phyloP scores from a whole-genome alignment of 2,329 filamentous ascomycete genomes.

The Fusarium sp. region DNA sequence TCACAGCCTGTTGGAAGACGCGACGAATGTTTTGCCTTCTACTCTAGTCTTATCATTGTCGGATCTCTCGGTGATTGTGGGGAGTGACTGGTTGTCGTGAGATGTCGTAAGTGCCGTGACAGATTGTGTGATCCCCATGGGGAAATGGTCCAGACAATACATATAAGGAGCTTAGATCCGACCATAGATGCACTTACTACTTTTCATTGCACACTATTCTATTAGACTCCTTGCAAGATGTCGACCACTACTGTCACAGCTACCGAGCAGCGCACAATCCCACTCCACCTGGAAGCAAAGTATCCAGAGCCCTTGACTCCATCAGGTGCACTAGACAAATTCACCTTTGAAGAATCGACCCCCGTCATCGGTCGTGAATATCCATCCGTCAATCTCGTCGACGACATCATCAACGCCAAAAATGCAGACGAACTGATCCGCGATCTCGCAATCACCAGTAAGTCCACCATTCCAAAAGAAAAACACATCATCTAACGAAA shows the following conservation, averaged over 20 bases:
- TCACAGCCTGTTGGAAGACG: not conserved
- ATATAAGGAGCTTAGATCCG: not conserved
- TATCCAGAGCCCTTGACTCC: constrained; percentile 7
- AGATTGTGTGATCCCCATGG: constrained; percentile 11
- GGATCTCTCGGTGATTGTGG: not conserved
- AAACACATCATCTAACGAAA: not conserved
- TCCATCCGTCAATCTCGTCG: constrained; percentile 60
- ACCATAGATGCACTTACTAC: not conserved
- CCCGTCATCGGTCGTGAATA: constrained; percentile 69
- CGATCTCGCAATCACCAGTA: constrained; percentile 72
- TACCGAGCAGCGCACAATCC: constrained; percentile 13
- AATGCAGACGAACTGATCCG: constrained; percentile 68
- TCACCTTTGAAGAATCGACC: constrained; percentile 50
- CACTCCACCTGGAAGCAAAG: constrained; percentile 3
- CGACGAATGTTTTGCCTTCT: not conserved
- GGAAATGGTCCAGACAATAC: fast-evolving
- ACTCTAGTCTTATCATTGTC: not conserved
- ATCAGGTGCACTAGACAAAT: constrained; percentile 25
- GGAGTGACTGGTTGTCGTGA: not conserved
- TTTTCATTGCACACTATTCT: not conserved
- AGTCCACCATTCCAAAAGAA: not conserved
- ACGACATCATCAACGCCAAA: constrained; percentile 57
- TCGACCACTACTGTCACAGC: constrained; percentile 8
- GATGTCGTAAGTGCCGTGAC: constrained; percentile 10
- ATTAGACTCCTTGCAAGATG: not conserved